Base-by-base conservation (phyloP, 371 early-diverging fungal species). In the Lichtheimia ornata region DNA sequence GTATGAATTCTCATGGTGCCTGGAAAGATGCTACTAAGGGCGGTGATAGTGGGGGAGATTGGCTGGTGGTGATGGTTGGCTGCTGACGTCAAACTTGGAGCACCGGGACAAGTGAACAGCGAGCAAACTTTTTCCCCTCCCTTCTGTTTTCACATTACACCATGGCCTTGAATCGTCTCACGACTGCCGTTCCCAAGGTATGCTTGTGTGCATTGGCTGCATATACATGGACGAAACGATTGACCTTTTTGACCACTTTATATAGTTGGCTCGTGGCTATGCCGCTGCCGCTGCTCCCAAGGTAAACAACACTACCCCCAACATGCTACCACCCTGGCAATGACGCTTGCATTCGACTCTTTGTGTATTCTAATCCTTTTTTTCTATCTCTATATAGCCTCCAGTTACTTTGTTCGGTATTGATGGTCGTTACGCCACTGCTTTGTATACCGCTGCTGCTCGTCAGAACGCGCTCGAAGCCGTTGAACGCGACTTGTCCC, bases 371-470 rank as follows among this genome's bases (percentile, higher is more conserved):
- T 12, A 35, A n/a, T 5, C 14, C 9, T 17, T 25, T 5, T 17
- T 13, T 6, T 55, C 0, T n/a, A 22, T 41, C 42, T 55, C 0
- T n/a, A 22, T 41, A 44, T 67, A 94, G 93, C 86, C 89, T 49
- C 96, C 97, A 40, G 62, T 95, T 49, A 83, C 86, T 43, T 84
- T 97, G 56, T 88, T 91, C 86, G 95, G 96, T 65, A 89, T 97
- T 72, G 94, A 95, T 53, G 98, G 98, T 69, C 93, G 96, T 70
- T 97, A 97, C 72, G 97, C 98, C 61, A 95, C 97, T 27, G 97
- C 98, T 40, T 87, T 97, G 61, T 97, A 89, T 88, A 85, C 93
- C 56, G 98, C 98, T 47, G 97, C 97, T 25, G 84, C 88, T 67
- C 92, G 93, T 72, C 84, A 88, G 81, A 87, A 90, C 70, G 74